Evolutionary conservation across 169 alveolate species (phyloP).

Genomic region (Plasmodium coatneyi): DNA sequence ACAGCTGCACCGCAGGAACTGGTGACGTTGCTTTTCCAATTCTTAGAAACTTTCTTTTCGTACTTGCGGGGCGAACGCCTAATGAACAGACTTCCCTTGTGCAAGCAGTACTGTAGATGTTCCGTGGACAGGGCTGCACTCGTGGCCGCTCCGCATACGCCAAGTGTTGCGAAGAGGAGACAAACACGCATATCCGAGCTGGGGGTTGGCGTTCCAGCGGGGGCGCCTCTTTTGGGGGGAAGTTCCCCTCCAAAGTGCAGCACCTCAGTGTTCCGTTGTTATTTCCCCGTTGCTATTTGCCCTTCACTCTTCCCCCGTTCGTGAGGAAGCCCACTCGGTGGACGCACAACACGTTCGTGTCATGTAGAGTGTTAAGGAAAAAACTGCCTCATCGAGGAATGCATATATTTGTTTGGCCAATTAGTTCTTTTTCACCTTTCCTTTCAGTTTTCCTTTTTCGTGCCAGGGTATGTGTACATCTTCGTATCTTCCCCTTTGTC

Average conservation of each 20-base stretch:
- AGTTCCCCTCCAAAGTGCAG: no score
- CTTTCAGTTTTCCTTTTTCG: not conserved
- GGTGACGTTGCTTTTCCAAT: not conserved
- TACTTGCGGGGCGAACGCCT: not conserved
- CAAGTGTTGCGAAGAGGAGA: constrained; percentile 3
- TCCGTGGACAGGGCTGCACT: not conserved
- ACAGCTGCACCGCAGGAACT: not conserved
- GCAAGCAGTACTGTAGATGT: not conserved
- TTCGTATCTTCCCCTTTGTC: not conserved
- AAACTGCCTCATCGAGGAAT: not conserved
- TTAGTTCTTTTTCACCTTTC: not conserved
- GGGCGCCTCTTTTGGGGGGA: not conserved
- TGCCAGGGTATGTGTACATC: not conserved
- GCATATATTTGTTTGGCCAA: no score
- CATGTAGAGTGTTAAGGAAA: not conserved
- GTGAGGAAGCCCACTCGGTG: not conserved
- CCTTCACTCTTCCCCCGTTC: not conserved
- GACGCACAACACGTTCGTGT: not conserved
- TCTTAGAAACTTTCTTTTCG: not conserved
- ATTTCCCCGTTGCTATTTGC: not conserved
- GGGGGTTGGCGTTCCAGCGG: not conserved
- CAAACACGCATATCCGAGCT: constrained; percentile 11
- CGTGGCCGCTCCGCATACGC: not conserved
- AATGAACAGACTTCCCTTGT: not conserved
- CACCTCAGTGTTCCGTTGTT: not conserved